Base-by-base conservation (phyloP, 208 protist genomes). In the Leishmania amazonensis region DNA sequence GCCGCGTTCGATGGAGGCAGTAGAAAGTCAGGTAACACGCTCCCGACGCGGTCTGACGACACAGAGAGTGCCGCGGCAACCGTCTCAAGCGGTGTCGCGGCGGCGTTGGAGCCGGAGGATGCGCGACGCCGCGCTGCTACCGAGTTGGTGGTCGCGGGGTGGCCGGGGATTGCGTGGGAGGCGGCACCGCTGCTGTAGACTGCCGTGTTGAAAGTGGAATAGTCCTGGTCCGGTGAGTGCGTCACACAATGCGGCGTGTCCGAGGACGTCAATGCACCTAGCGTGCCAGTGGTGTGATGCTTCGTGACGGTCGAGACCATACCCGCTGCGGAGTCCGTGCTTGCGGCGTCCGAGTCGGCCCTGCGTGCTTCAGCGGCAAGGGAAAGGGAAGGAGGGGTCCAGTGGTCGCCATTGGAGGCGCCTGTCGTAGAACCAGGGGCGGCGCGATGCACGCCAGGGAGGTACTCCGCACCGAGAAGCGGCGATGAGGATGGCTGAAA, bases 401-500 rank as follows among this genome's bases (percentile, higher is more conserved):
- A 76, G 54, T 76, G 51, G 67, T 76, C n/a, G 24, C 49, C 49
- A 60, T 28, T 42, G 35, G 17, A 13, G 40, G 9, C 28, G 40
- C 24, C 75, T 24, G 80, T 5, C 5, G 80, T 0, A 31, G n/a
- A n/a, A 31, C n/a, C 62, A 7, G 58, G 1, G 24, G 51, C 53
- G 13, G 80, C 80, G 73, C 64, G 51, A 42, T 83, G 80, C 73
- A 78, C 80, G 11, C 73, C 80, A 24, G 73, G 62, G 6, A 62
- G 72, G n/a, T 64, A 62, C 53, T 83, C 73, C 6, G 74, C 57
- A 35, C 58, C 64, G 4, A 57, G 80, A 42, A 74, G 53, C 60
- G 80, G 71, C 28, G 76, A 75, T 28, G 73, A 72, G 28, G 75
- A 53, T 11, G 84, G 84, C 38, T 75, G 72, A 73, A 87, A 87